Evolutionary conservation across 139 green algal species (phyloP).

Genomic region (Chlorella sp.): DNA sequence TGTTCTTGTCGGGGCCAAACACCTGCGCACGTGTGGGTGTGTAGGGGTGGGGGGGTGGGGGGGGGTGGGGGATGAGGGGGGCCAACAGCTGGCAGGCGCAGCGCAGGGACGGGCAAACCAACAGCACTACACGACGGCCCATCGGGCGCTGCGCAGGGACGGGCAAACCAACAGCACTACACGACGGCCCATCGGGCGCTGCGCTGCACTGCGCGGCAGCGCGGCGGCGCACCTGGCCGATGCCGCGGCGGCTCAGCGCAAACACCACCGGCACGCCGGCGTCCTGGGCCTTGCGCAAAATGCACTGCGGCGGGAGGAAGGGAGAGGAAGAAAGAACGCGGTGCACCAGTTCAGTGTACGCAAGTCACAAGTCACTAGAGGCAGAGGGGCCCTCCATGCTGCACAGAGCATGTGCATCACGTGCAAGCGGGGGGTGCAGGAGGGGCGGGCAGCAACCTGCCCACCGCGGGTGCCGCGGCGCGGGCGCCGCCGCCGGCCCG

Average conservation of each 20-base stretch:
- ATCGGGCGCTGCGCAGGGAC: not conserved
- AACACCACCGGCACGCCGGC: constrained; percentile 64
- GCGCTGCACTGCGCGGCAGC: not conserved
- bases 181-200: not conserved
- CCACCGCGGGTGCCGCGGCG: too few relatives aligned
- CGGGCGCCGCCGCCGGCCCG: too few relatives aligned
- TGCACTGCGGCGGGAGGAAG: constrained; percentile 38
- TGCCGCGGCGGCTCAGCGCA: constrained; percentile 75
- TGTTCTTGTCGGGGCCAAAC: constrained; percentile 79
- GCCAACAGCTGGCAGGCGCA: not conserved
- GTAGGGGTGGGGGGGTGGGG: too few relatives aligned
- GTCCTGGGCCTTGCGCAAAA: constrained; percentile 54
- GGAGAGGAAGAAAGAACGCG: not conserved
- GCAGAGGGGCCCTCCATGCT: too few relatives aligned
- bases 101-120: not conserved
- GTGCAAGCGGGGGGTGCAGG: too few relatives aligned
- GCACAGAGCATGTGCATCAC: too few relatives aligned
- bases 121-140: not conserved
- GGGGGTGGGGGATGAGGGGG: not conserved
- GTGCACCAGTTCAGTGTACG: too few relatives aligned
- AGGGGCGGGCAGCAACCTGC: too few relatives aligned
- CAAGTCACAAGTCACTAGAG: too few relatives aligned
- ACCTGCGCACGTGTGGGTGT: too few relatives aligned
- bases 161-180: too few relatives aligned
- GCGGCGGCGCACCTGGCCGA: constrained; percentile 54